A percentile compares a stretch with the other conserved stretches of the same genome.
phyloP scores from a whole-genome alignment of 164 flowering plant genomes.

The Liquidambar formosana region DNA sequence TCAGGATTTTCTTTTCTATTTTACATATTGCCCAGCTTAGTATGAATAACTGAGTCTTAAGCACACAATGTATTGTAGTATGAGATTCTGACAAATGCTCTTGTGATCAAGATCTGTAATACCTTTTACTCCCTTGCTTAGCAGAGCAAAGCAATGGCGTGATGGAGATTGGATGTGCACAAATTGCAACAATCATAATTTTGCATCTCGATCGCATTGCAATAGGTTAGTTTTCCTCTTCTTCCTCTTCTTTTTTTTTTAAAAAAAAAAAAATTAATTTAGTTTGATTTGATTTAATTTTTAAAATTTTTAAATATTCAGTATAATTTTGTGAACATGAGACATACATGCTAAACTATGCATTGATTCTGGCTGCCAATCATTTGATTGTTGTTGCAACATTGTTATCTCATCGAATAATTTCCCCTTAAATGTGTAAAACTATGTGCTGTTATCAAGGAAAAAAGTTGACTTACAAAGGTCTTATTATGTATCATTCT shows the following conservation, averaged over 20 bases:
- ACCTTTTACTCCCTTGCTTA: neutral
- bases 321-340: neutral
- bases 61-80: neutral
- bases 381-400: neutral
- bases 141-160: constrained; percentile 94
- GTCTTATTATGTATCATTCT: no score
- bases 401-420: neutral
- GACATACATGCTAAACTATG: neutral
- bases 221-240: constrained; percentile 55
- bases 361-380: neutral
- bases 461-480: no score
- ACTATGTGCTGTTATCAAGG: no score
- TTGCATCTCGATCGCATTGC: constrained; percentile 84
- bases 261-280: no score
- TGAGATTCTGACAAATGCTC: neutral
- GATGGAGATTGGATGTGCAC: constrained; percentile 98
- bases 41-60: neutral
- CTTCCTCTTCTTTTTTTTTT: constrained; percentile 1
- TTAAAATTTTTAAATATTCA: neutral
- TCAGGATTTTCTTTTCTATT: neutral
- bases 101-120: neutral
- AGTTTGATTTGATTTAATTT: neutral
- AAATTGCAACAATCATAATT: constrained; percentile 90
- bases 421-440: no score
- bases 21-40: neutral